Evolutionary conservation across 805 yeast species (phyloP).

Genomic region (Komagataella phaffii): DNA sequence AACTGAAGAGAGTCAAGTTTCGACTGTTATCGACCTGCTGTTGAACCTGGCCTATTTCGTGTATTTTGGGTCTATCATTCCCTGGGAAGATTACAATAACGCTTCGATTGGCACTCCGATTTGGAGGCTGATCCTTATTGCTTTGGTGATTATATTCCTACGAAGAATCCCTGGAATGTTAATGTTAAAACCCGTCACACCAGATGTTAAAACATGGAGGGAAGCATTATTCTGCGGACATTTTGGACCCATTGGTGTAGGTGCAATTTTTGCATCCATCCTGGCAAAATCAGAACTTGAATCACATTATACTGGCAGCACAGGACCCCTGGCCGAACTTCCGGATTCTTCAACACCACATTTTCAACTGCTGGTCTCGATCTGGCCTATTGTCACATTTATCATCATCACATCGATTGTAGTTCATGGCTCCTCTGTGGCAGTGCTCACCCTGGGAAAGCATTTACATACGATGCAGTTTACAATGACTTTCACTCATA

Average conservation of each 20-base stretch:
- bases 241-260: constrained; percentile 83
- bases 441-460: constrained; percentile 57
- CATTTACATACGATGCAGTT: constrained; percentile 86
- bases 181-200: constrained; percentile 62
- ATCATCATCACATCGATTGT: constrained; percentile 39
- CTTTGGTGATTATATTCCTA: constrained; percentile 41
- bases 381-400: constrained; percentile 42
- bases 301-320: constrained; percentile 21
- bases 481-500: constrained; percentile 77
- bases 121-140: constrained; percentile 40
- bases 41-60: constrained; percentile 55
- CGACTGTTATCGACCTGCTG: constrained; percentile 51
- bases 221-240: constrained; percentile 92
- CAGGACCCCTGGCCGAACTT: constrained; percentile 18
- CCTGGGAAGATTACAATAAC: constrained; percentile 52
- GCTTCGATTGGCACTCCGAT: constrained; percentile 27
- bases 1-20: constrained; percentile 48
- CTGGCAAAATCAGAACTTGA: constrained; percentile 20
- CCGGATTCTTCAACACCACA: constrained; percentile 12
- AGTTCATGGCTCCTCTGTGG: constrained; percentile 52
- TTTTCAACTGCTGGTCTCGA: constrained; percentile 17
- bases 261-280: constrained; percentile 22
- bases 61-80: constrained; percentile 58
- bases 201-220: constrained; percentile 84
- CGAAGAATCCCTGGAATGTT: constrained; percentile 78